Base-by-base conservation (phyloP, 2,329 filamentous ascomycete genomes). In the Scedosporium aurantiacum region DNA sequence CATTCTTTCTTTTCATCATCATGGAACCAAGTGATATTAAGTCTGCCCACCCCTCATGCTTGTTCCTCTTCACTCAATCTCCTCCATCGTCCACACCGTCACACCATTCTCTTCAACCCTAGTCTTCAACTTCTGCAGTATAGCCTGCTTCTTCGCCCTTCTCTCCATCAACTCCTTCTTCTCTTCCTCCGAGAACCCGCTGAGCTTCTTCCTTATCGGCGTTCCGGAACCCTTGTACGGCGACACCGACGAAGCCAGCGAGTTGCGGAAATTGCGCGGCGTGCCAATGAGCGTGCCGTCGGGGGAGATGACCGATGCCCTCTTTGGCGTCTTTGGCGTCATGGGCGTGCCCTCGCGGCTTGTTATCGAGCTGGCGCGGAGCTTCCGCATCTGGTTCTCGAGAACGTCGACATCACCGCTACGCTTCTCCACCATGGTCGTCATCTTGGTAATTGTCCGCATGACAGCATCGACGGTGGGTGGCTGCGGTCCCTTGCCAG, bases 401-500 rank as follows among this genome's bases (percentile, higher is more conserved):
- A 97, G 80, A 5, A 96, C 84, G 71, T 96, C 91, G 60, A 99
- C 86, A 68, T 97, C 93, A 62, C 88, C 90, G 70, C 89, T 94
- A 70, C 90, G 89, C 75, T 91, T 90, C 78, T 97, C 90, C 0
- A 89, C 89, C 87, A 97, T 93, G 63, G 79, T 83, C 40, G 92
- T 97, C 88, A 99, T 92, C 70, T 94, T 96, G 62, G 80, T 79
- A 66, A 99, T 96, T 1, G 94, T 99, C 63, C 89, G 90, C 66
- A 92, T 87, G 21, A 99, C 90, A 0, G 91, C 90, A 67, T 97
- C 94, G 8, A 97, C 90, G 0, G 92, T 97, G 0, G 94, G 94
- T 4, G 87, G 82, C 58, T 80, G 78, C 10, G 73, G 60, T 5
- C 74, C 73, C 62, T 74, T 80, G 66, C 77, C 81, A 50, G 76